Evolutionary conservation across 1,284 basidiomycete species (phyloP), one percentile per base, ranked within the genome.

Genomic region (Trametes versicolor): DNA sequence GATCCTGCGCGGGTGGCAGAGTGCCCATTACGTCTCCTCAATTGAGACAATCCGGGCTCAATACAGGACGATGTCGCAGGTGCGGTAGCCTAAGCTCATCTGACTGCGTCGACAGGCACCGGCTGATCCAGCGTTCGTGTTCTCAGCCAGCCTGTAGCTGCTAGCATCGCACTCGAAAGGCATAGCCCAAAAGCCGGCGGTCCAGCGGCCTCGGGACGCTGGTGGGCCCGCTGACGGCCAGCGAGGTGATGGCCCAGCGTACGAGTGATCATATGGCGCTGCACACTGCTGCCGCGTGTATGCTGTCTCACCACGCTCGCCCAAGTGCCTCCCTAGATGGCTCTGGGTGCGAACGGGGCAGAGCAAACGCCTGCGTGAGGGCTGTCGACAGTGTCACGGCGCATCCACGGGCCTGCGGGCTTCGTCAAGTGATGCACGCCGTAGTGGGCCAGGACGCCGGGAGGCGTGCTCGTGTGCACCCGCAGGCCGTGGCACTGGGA

Each of bases 361-460:
- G 19, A 36, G 23, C 34, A 17, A 36, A 32, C 25, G 27, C 48
- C 29, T 43, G 48, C 48, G 53, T 34, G 51, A 36, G n/a, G 34
- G 41, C n/a, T n/a, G n/a, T n/a, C n/a, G n/a, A n/a, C n/a, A n/a
- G 52, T 61, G 43, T 47, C 36, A 54, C 60, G 47, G 21, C 34
- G 43, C 39, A 27, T 36, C 54, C 39, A 47, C 43, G 47, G 52
- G 51, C 57, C 55, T 54, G 52, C 25, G 49, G 45, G 47, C 25
- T 36, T 27, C 34, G 56, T 68, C 67, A 68, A 65, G 62, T 65
- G 64, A 60, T 53, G 47, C 58, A 21, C 29, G 43, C 58, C 47
- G 52, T 32, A 32, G 3, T 32, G 29, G 4, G 3, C 29, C 29
- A 32, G 29, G 49, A 58, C 51, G 45, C 45, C n/a, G 53, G 39